Percentiles rank a stretch among this genome's conserved stretches.
Evolutionary conservation across 1,139 yeast species (phyloP).

Genomic region (Martiniozyma asiatica): DNA sequence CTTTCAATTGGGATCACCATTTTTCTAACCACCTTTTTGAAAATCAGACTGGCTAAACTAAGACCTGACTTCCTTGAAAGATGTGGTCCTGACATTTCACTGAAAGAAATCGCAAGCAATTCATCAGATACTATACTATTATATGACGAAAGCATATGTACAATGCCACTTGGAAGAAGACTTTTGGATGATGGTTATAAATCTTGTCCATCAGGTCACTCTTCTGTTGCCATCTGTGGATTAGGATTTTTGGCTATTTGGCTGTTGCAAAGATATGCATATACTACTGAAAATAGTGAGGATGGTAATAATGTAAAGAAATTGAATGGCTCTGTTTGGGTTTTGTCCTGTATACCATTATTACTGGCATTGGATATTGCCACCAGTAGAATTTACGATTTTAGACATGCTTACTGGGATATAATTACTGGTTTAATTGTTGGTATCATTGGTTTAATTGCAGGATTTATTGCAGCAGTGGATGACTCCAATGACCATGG

Average conservation of each 20-base stretch:
- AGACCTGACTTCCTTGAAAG: constrained; percentile 72
- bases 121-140: constrained; percentile 5
- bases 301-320: too few species aligned
- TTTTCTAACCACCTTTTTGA: constrained; percentile 40
- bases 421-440: constrained; percentile 42
- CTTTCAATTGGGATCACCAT: constrained; percentile 31
- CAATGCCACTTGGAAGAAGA: constrained; percentile 32
- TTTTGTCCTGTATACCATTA: constrained; percentile 23
- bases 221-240: constrained; percentile 56
- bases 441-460: constrained; percentile 4
- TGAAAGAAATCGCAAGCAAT: not conserved
- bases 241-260: constrained; percentile 52
- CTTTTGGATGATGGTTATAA: constrained; percentile 55
- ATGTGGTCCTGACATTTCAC: constrained; percentile 27
- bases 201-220: constrained; percentile 73
- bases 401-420: constrained; percentile 68
- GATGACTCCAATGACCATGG: not conserved
- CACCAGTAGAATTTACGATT: constrained; percentile 34
- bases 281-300: constrained; percentile 18
- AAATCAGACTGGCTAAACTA: constrained; percentile 63
- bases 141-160: constrained; percentile 32
- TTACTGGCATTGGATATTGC: constrained; percentile 18
- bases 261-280: constrained; percentile 42
- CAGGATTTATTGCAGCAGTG: constrained; percentile 4
- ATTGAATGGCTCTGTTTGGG: not conserved